Base-by-base conservation (phyloP, 2,329 filamentous ascomycete genomes). In the Sporothrix inflata region DNA sequence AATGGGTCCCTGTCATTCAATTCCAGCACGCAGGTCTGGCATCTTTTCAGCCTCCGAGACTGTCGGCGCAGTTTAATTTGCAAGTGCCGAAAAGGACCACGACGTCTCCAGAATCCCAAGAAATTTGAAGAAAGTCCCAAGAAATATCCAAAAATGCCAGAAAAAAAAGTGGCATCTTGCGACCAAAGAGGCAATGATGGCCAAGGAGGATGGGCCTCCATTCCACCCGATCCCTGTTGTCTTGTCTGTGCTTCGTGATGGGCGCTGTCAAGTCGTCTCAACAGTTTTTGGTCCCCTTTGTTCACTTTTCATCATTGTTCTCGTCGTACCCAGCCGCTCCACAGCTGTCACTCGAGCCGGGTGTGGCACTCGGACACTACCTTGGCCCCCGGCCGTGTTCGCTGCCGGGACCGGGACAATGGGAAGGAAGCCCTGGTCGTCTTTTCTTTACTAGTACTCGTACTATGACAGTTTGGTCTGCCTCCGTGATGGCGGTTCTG, bases 11-110 rank as follows among this genome's bases (percentile, higher is more conserved):
- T 65, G 60, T 38, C n/a, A 27, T 42, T 9, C 11, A 45, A 27
- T n/a, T 30, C 40, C 40, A 47, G 16, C 24, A 65, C 19, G 40
- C 40, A 27, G 40, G 61, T 30, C 40, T 30, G 21, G 14, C 7
- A 47, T 27, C 40, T 47, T 47, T 47, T 45, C 63, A 66, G 63
- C 24, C 42, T 21, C 42, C n/a, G 38, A 27, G n/a, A n/a, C 38
- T 45, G 16, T 34, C 19, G 11, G 53, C 24, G 24, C 24, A 19
- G 27, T 61, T 65, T 45, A 8, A 65, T 45, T 65, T 45, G 38
- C 60, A 65, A 65, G 60, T 65, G 38, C 60, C 60, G 40, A 65
- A 45, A 57, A 12, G 55, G 34, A 21, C 55, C 30, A 21, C 30
- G 21, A 21, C 4, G 19, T 61, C 19, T 38, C 55, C 30, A 61